A percentile compares a stretch with the other conserved stretches of the same genome.
These are phyloP conservation scores for Carex cristatella DNA, from an alignment of 176 grass and related monocot species.

Conservation along the genomic window DNA sequence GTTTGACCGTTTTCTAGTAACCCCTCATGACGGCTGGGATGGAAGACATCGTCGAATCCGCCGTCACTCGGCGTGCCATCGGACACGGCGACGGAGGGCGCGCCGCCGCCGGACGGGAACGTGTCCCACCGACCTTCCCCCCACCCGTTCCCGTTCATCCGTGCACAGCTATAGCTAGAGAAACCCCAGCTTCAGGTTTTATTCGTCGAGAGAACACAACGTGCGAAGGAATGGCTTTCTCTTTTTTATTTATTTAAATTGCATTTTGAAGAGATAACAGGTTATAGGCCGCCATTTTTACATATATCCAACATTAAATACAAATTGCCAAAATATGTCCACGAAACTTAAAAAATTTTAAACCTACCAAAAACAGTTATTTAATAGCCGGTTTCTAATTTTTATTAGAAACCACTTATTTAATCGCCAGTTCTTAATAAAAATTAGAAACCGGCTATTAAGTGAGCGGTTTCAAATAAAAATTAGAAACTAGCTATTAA, in stretches of 20 bases:
- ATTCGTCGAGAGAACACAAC: not conserved
- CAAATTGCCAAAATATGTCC: too few species aligned
- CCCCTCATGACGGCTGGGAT: slow-evolving; percentile 38
- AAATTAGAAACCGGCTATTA: too few species aligned
- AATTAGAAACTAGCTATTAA: too few species aligned
- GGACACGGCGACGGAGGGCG: not conserved
- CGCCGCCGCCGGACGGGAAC: not conserved
- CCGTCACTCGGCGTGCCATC: not conserved
- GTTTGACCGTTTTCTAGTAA: slow-evolving; percentile 12
- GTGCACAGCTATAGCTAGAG: not conserved
- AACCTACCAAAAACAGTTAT: too few species aligned
- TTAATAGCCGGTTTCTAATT: too few species aligned
- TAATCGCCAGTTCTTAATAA: too few species aligned
- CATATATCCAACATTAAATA: too few species aligned
- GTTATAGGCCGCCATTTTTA: too few species aligned
- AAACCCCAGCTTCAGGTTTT: not conserved
- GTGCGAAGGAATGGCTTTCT: slow-evolving; percentile 13
- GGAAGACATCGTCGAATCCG: slow-evolving; percentile 36
- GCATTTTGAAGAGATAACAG: not conserved
- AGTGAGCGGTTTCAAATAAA: too few species aligned
- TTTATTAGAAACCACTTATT: too few species aligned
- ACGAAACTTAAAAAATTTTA: too few species aligned
- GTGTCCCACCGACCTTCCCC: slow-evolving; percentile 8
- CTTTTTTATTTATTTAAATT: not conserved
- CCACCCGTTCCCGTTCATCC: slow-evolving; percentile 26